Base-by-base conservation (phyloP, 2,329 filamentous ascomycete genomes). In the Metarhizium album region DNA sequence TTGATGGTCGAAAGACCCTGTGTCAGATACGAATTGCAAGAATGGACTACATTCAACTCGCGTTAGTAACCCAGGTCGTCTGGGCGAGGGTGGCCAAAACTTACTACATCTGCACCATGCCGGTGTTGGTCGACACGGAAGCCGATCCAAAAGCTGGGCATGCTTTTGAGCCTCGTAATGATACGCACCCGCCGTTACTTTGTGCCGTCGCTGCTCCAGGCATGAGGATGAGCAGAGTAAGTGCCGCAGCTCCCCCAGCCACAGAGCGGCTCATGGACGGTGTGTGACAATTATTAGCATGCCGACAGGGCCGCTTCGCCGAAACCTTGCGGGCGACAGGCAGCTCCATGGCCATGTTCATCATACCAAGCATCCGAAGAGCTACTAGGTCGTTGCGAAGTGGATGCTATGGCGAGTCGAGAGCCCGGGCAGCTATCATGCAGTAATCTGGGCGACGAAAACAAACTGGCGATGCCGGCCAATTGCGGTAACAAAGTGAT, bases 1-100 rank as follows among this genome's bases (percentile, higher is more conserved):
- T 61, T 86, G 78, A 42, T 74, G 66, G 66, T 98, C 93, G 65
- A 98, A 98, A 8, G 84, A 80, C 49, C 77, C 69, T 16, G 78
- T 77, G 64, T 86, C 83, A 43, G 86, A 86, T 59, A 97, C 93
- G 66, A 79, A 87, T 57, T 82, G 74, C 57, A 98, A 79, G 66
- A 97, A 98, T 45, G 90, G 84, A 70, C 90, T 53, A 22, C 13
- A 29, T 95, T 62, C 45, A 37, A 27, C 47, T 23, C 4, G 45
- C 11, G 20, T 46, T 14, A 50, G 27, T 48, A 4, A 23, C 7
- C 14, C 27, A n/a, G 29, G 33, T 20, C 11, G n/a, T 33, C 20
- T 42, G 24, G 3, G n/a, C 18, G 18, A 7, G 3, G 5, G 22
- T 24, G 13, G 45, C 27, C 35, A 48, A 20, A 20, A 75, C 80